Percentiles rank a stretch among this genome's conserved stretches.
phyloP scores from a whole-genome alignment of 768 basidiomycete species.

The Leucogyrophana mollusca region DNA sequence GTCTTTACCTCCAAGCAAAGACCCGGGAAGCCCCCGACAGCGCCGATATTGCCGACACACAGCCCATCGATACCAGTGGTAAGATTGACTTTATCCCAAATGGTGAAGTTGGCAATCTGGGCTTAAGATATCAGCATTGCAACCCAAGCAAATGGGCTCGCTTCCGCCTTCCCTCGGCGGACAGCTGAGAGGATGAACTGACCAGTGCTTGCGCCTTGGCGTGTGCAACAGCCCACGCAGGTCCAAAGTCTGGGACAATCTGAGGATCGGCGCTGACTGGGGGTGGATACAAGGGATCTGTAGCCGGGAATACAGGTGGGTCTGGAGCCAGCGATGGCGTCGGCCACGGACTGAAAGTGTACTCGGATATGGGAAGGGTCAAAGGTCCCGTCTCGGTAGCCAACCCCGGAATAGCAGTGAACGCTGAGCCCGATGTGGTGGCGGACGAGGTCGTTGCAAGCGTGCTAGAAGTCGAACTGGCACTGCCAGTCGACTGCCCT shows the following conservation, averaged over 20 bases:
- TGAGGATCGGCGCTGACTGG: constrained; percentile 35
- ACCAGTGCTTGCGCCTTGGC: constrained; percentile 51
- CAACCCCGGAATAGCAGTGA: neutral
- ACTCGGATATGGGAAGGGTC: constrained; percentile 30
- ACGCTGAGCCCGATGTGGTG: neutral
- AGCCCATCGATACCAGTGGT: constrained; percentile 55
- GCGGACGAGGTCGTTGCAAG: neutral
- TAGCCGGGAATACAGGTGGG: constrained; percentile 45
- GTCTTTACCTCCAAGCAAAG: constrained; percentile 55
- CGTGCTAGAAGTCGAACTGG: constrained; percentile 1
- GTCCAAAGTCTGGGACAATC: constrained; percentile 34
- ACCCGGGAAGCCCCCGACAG: constrained; percentile 52
- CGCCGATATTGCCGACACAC: constrained; percentile 62
- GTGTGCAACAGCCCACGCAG: constrained; percentile 52
- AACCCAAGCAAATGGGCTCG: constrained; percentile 25
- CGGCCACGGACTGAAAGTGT: constrained; percentile 55
- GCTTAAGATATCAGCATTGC: constrained; percentile 15
- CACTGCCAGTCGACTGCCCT: constrained; percentile 4
- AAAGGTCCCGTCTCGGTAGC: neutral
- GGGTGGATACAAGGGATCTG: constrained; percentile 52
- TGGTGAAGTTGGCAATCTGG: constrained; percentile 41
- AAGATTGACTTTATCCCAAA: constrained; percentile 57
- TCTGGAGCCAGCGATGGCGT: constrained; percentile 49
- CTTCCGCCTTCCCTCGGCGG: constrained; percentile 33
- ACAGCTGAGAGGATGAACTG: constrained; percentile 11